phyloP scores from a whole-genome alignment of 495 filamentous ascomycete species.

The Talaromyces trachyspermus region DNA sequence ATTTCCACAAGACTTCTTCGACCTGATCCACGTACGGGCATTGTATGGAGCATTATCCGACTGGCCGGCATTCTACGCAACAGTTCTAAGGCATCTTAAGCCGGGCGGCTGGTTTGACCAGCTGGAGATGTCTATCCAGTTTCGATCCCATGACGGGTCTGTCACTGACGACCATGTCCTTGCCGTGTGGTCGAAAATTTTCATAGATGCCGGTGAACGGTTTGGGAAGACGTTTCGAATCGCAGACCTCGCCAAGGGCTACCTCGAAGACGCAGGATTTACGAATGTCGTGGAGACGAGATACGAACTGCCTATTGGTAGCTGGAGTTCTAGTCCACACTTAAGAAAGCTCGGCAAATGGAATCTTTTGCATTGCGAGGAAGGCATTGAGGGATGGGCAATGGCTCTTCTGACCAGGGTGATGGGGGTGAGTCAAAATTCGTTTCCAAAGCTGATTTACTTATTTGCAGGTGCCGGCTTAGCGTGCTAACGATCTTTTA shows the following conservation, averaged over 20 bases:
- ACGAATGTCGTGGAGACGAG: constrained; percentile 49
- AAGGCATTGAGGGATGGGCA: constrained; percentile 50
- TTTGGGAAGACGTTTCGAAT: constrained; percentile 45
- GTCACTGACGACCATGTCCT: constrained; percentile 45
- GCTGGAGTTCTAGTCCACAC: constrained; percentile 57
- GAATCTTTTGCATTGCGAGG: constrained; percentile 51
- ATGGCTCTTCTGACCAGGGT: constrained; percentile 54
- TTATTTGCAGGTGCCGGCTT: neutral
- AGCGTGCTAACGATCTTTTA: constrained; percentile 6
- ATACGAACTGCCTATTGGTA: constrained; percentile 54
- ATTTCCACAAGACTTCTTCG: constrained; percentile 46
- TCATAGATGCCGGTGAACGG: constrained; percentile 41
- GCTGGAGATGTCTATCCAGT: constrained; percentile 45
- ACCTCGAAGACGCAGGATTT: constrained; percentile 43
- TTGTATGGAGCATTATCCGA: constrained; percentile 53
- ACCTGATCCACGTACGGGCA: constrained; percentile 58
- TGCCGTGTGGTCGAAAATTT: constrained; percentile 40
- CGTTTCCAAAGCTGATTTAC: neutral
- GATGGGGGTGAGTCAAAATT: constrained; percentile 28
- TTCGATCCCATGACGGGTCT: constrained; percentile 40
- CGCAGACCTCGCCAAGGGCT: constrained; percentile 30
- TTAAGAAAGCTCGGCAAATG: constrained; percentile 60
- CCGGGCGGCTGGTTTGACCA: constrained; percentile 65
- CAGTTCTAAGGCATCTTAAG: constrained; percentile 35
- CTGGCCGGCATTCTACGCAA: constrained; percentile 43